Percentiles rank a stretch among this genome's conserved stretches.
phyloP scores from a whole-genome alignment of 1,139 yeast species.

The Pichia sp. region DNA sequence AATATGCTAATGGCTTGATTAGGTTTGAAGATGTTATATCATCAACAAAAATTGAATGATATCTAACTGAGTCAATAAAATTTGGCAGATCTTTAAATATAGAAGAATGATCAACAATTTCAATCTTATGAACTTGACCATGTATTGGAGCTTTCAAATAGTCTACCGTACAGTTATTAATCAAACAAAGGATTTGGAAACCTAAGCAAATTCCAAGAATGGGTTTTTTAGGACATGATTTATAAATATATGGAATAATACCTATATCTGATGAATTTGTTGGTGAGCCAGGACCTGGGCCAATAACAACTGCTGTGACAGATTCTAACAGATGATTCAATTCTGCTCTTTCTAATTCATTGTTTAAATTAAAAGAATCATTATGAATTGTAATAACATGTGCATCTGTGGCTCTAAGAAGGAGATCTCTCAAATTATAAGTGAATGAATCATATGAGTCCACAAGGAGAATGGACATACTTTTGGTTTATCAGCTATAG shows the following conservation, averaged over 20 bases:
- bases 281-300: slow-evolving; percentile 98
- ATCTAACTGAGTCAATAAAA: slow-evolving; percentile 66
- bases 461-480: slow-evolving; percentile 53
- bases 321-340: slow-evolving; percentile 35
- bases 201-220: slow-evolving; percentile 91
- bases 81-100: slow-evolving; percentile 38
- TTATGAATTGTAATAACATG: slow-evolving; percentile 65
- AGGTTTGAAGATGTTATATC: slow-evolving; percentile 16
- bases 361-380: slow-evolving; percentile 50
- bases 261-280: slow-evolving; percentile 60
- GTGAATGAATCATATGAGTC: slow-evolving; percentile 97
- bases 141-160: slow-evolving; percentile 62
- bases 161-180: slow-evolving; percentile 50
- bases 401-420: slow-evolving; percentile 49
- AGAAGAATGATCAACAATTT: slow-evolving; percentile 29
- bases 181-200: slow-evolving; percentile 72
- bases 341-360: slow-evolving; percentile 26
- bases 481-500: neutral
- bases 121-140: slow-evolving; percentile 69
- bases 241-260: slow-evolving; percentile 51
- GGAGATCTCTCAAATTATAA: slow-evolving; percentile 63
- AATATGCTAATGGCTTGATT: slow-evolving; percentile 56
- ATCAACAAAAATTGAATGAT: slow-evolving; percentile 74
- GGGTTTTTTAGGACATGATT: slow-evolving; percentile 44
- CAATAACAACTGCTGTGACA: slow-evolving; percentile 79